Percentiles rank a stretch among this genome's conserved stretches.
Conservation (phyloP, 148 eudicot genomes). For the Vaccinium myrtillus region DNA sequence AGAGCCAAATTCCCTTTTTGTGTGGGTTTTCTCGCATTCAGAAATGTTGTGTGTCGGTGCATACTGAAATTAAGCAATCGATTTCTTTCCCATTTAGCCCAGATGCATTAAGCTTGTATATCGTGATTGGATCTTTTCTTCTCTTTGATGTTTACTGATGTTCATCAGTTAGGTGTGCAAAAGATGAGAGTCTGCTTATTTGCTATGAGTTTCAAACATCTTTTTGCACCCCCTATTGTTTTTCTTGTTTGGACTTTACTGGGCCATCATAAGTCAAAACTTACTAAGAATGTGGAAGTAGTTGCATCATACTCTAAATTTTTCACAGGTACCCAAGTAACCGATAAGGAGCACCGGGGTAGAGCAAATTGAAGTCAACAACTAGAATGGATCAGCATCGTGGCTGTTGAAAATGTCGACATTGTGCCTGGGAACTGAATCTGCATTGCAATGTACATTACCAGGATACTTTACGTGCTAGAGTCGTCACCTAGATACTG, state of each 20-base stretch:
- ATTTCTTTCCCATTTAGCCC: not conserved
- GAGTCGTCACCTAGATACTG: not conserved
- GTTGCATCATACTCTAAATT: not conserved
- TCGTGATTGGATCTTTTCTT: not conserved
- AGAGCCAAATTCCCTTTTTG: conserved; percentile 7
- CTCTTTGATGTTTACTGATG: conserved; percentile 5
- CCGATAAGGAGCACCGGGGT: not conserved
- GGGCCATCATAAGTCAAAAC: not conserved
- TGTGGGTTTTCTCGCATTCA: not conserved
- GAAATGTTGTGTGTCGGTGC: not conserved
- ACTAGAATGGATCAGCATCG: not conserved
- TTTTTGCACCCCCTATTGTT: not conserved
- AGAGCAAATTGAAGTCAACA: not conserved
- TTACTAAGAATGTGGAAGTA: not conserved
- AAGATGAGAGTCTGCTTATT: conserved; percentile 5
- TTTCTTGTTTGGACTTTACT: not conserved
- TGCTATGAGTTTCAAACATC: not conserved
- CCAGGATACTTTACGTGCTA: not conserved
- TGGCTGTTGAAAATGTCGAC: not conserved
- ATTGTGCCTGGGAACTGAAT: conserved; percentile 3
- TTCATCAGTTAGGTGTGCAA: not conserved
- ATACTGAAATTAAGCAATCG: not conserved
- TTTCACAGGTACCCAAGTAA: not conserved
- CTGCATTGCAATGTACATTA: not conserved
- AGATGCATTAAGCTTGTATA: not conserved